Evolutionary conservation across 2,329 filamentous ascomycete species (phyloP).

Genomic region (Neonectria coccinea): DNA sequence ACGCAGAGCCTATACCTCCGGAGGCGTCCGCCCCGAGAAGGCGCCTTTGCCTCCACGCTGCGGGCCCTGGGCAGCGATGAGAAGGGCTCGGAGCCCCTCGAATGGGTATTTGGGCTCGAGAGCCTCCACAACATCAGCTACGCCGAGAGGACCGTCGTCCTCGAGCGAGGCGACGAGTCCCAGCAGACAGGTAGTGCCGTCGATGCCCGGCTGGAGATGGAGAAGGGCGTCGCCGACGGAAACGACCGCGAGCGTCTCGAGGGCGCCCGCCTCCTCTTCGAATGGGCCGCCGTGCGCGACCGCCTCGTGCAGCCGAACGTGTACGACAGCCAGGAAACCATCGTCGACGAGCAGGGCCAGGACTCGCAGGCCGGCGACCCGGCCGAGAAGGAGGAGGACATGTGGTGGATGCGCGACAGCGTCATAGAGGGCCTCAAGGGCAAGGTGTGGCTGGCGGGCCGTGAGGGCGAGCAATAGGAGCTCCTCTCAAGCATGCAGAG

Average conservation of each 20-base stretch:
- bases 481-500: neutral
- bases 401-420: constrained; percentile 68
- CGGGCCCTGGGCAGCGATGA: constrained; percentile 71
- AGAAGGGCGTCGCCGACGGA: constrained; percentile 57
- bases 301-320: constrained; percentile 46
- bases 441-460: constrained; percentile 63
- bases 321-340: constrained; percentile 52
- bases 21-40: constrained; percentile 75
- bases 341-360: constrained; percentile 44
- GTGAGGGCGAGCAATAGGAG: constrained; percentile 49
- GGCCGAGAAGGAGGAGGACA: constrained; percentile 46
- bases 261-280: constrained; percentile 65
- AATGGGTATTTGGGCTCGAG: constrained; percentile 79
- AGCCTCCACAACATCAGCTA: constrained; percentile 67
- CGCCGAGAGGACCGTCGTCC: constrained; percentile 73
- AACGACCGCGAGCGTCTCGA: constrained; percentile 58
- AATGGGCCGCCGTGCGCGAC: constrained; percentile 64
- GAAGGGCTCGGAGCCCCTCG: constrained; percentile 63
- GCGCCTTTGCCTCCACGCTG: constrained; percentile 79
- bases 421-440: constrained; percentile 68
- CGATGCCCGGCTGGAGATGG: constrained; percentile 78
- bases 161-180: constrained; percentile 64
- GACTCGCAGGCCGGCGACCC: constrained; percentile 33
- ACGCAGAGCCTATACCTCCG: constrained; percentile 82
- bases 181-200: constrained; percentile 66